These are phyloP conservation scores for Neurospora sublineolata DNA, from an alignment of 495 filamentous ascomycete genomes.

Conservation along the genomic window DNA sequence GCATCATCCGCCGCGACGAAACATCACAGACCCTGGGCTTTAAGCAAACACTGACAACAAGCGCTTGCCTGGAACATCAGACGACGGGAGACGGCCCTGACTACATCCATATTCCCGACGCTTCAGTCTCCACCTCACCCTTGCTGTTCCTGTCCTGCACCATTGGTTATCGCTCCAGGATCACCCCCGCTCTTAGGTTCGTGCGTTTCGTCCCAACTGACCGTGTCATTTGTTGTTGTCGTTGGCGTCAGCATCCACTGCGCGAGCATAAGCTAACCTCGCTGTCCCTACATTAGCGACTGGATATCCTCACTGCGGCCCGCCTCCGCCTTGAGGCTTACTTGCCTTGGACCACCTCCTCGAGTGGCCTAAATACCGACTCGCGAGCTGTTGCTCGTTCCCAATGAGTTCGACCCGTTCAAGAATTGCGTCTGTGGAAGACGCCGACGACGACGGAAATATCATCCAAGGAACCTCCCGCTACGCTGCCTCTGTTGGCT, in stretches of 20 bases:
- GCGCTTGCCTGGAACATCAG: background rate
- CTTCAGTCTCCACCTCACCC: background rate
- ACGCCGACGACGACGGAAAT: conserved; percentile 35
- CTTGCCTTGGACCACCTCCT: conserved; percentile 10
- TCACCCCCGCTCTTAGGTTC: background rate
- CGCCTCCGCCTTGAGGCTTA: conserved; percentile 19
- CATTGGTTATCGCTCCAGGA: background rate
- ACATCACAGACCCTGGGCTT: conserved; percentile 1
- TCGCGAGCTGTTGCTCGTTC: conserved; percentile 13
- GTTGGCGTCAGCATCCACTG: background rate
- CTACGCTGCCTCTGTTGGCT: conserved; percentile 25
- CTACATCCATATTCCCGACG: background rate
- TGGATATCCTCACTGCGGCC: conserved; percentile 11
- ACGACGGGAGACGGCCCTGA: background rate
- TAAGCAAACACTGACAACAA: background rate
- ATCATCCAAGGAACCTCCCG: conserved; percentile 27
- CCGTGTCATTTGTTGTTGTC: background rate
- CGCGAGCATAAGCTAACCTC: background rate
- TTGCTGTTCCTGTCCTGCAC: background rate
- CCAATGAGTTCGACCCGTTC: conserved; percentile 17
- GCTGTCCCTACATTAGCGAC: background rate
- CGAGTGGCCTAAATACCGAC: conserved; percentile 5
- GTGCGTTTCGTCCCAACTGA: background rate
- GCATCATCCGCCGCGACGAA: conserved; percentile 11
- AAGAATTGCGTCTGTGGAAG: conserved; percentile 35